These are phyloP conservation scores for Neofusicoccum kwambonambiense DNA, from an alignment of 2,329 filamentous ascomycete species.

Conservation along the genomic window DNA sequence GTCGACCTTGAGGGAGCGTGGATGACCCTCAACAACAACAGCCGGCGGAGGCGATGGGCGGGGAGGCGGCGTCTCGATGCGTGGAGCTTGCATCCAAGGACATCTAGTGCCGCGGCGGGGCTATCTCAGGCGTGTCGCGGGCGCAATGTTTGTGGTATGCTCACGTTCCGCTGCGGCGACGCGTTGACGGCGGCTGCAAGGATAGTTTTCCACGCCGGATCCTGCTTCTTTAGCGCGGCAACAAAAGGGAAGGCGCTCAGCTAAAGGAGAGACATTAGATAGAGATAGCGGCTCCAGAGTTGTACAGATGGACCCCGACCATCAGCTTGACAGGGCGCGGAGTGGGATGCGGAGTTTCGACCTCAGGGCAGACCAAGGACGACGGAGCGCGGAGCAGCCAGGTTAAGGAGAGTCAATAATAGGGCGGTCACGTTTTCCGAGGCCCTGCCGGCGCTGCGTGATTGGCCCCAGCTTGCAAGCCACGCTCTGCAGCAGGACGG, in stretches of 20 bases:
- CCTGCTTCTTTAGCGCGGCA: background rate
- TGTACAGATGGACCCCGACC: constrained; percentile 8
- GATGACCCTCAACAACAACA: constrained; percentile 27
- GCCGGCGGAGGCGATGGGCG: constrained; percentile 37
- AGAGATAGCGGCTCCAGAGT: constrained; percentile 9
- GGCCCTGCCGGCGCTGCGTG: background rate
- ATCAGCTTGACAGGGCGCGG: constrained; percentile 11
- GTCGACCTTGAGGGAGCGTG: constrained; percentile 26
- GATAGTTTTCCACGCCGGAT: constrained; percentile 5
- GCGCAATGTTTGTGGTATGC: constrained; percentile 6
- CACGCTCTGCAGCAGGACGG: background rate
- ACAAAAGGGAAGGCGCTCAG: constrained; percentile 5
- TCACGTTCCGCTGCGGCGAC: background rate
- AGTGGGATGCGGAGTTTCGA: background rate
- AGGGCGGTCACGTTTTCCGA: background rate
- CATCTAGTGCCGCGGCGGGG: constrained; percentile 13
- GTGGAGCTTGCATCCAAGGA: constrained; percentile 42
- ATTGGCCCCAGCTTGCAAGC: background rate
- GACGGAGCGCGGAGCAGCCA: no score
- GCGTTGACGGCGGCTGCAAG: constrained; percentile 2
- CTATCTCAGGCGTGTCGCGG: background rate
- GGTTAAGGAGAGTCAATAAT: constrained; percentile 6
- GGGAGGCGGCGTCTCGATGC: constrained; percentile 30
- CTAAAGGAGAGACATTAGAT: constrained; percentile 15
- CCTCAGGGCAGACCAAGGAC: no score